Percentiles rank a stretch among this genome's conserved stretches.
These are phyloP conservation scores for Parsonsia alboflavescens DNA, from an alignment of 257 asterid genomes.

Conservation along the genomic window DNA sequence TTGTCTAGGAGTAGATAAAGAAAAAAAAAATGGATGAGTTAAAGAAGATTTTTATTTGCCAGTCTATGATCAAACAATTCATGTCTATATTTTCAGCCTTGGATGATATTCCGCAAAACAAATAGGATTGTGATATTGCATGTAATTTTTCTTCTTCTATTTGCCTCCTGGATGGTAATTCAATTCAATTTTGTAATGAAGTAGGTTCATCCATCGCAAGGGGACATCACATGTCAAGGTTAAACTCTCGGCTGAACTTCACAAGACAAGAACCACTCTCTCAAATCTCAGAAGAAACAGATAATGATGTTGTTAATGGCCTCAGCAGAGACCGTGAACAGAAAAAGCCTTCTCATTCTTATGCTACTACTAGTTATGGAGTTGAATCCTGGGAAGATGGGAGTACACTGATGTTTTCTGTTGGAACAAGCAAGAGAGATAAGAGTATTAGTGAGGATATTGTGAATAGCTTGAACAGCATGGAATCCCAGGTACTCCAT, in stretches of 20 bases:
- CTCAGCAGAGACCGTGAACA: constrained; percentile 20
- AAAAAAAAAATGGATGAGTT: too few species aligned
- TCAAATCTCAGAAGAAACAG: constrained; percentile 53
- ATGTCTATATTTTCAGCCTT: too few species aligned
- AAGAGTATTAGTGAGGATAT: constrained; percentile 26
- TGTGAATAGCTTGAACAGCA: constrained; percentile 26
- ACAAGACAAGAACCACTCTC: constrained; percentile 53
- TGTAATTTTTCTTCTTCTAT: neutral
- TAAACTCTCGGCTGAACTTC: constrained; percentile 76
- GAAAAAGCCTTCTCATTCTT: constrained; percentile 32
- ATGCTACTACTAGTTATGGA: constrained; percentile 34
- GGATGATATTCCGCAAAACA: too few species aligned
- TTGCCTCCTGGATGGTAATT: neutral
- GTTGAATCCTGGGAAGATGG: constrained; percentile 55
- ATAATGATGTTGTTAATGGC: constrained; percentile 22
- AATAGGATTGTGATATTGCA: neutral
- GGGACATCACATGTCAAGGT: constrained; percentile 43
- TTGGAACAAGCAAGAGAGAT: constrained; percentile 35
- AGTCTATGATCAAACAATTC: too few species aligned
- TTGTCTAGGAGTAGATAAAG: too few species aligned
- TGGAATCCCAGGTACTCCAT: constrained; percentile 63
- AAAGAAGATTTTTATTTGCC: too few species aligned
- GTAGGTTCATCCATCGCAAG: constrained; percentile 61
- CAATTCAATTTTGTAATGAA: neutral
- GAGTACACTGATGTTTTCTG: constrained; percentile 46